Evolutionary conservation across 441 rosid species (phyloP), one percentile per base, ranked within the genome.

Genomic region (Adansonia gregorii): DNA sequence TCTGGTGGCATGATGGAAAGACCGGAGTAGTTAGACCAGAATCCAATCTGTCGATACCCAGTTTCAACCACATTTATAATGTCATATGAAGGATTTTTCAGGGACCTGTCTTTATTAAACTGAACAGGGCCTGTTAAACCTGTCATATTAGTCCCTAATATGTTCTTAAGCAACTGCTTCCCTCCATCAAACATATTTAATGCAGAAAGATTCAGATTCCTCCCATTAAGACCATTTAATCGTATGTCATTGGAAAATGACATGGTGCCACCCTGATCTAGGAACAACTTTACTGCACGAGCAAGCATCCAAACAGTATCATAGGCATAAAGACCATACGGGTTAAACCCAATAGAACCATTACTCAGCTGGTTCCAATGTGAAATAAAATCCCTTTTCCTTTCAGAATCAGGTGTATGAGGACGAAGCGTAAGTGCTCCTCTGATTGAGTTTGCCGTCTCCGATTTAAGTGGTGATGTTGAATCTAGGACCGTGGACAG

Each of bases 231-330:
- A 56, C 67, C 72, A 52, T 75, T 80, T 80, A 96, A 78, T 71
- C 75, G 89, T 10, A 90, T 71, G 76, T 93, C 87, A 24, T 85
- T 85, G 19, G 98, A 90, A 81, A 96, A 96, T 0, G 97, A 81
- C 77, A 94, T 79, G 82, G 73, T 85, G 72, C 91, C 88, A 4
- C 97, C 94, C 68, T 79, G 84, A 78, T 90, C 89, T 1, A 96
- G 76, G 74, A 90, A 85, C 74, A 74, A 54, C 79, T 91, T 89
- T 66, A 93, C 11, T 1, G 97, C 97, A 77, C 20, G 91, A 82
- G 98, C 98, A 82, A 96, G 85, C 68, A 93, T 83, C 99, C 98
- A 94, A 31, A 94, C 99, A 3, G 99, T 92, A 79, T 96, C 99
- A 81, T 94, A 94, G 31, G 97, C 94, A 59, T 93, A 94, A 39